A percentile compares a stretch with the other conserved stretches of the same genome.
Evolutionary conservation across 805 yeast species (phyloP).

Genomic region (Hanseniaspora thailandica): DNA sequence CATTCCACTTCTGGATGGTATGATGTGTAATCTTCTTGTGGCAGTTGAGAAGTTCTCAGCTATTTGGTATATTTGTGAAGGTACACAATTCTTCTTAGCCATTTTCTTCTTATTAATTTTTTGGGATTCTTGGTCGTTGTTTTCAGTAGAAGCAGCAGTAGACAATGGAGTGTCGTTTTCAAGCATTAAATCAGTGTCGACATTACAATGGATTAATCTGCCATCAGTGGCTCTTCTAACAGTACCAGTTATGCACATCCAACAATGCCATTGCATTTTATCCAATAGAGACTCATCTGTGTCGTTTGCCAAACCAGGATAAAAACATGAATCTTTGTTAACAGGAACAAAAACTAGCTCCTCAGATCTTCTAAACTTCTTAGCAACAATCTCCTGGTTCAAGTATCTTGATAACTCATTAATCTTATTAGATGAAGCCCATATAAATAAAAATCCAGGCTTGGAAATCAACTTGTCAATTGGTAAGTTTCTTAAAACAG

Average conservation of each 20-base stretch:
- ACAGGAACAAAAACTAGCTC: slow-evolving; percentile 73
- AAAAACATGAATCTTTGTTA: slow-evolving; percentile 51
- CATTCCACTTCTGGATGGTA: slow-evolving; percentile 61
- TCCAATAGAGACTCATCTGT: slow-evolving; percentile 44
- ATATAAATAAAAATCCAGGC: slow-evolving; percentile 76
- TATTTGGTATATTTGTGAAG: slow-evolving; percentile 63
- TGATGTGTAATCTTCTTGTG: slow-evolving; percentile 69
- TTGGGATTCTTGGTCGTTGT: not conserved
- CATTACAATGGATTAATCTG: slow-evolving; percentile 80
- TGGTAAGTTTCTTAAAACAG: slow-evolving; percentile 54
- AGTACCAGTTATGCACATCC: slow-evolving; percentile 96
- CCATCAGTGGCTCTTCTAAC: slow-evolving; percentile 75
- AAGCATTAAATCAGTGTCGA: slow-evolving; percentile 76
- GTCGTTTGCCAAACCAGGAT: slow-evolving; percentile 41
- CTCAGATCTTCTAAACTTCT: slow-evolving; percentile 77
- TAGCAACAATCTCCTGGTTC: slow-evolving; percentile 43
- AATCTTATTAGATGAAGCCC: slow-evolving; percentile 73
- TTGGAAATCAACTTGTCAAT: slow-evolving; percentile 61
- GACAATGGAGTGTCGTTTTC: slow-evolving; percentile 33
- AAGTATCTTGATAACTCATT: slow-evolving; percentile 47
- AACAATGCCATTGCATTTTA: slow-evolving; percentile 87
- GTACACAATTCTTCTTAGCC: slow-evolving; percentile 42
- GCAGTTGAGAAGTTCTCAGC: slow-evolving; percentile 84
- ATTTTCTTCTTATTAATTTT: not conserved
- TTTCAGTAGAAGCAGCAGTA: not conserved